phyloP scores from a whole-genome alignment of 2,329 filamentous ascomycete species.

The Talaromyces sp. region DNA sequence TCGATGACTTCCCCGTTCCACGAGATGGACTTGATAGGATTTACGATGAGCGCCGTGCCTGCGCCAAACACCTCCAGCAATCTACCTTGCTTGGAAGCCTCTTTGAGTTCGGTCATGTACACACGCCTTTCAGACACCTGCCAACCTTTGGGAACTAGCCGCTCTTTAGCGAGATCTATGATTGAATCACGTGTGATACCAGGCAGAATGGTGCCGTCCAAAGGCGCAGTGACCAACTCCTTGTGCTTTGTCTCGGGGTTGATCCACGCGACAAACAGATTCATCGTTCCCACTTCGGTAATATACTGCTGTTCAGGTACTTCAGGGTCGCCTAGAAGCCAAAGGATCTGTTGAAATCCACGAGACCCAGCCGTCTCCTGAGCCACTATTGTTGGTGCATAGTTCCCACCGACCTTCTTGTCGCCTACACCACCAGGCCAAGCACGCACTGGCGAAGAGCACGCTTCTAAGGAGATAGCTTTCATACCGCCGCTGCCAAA shows the following conservation, averaged over 20 bases:
- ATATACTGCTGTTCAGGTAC: conserved; percentile 69
- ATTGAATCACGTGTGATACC: conserved; percentile 92
- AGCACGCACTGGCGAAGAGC: conserved; percentile 91
- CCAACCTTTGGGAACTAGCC: conserved; percentile 82
- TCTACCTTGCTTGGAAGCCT: conserved; percentile 80
- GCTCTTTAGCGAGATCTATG: conserved; percentile 78
- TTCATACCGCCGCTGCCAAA: conserved; percentile 88
- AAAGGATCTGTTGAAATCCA: conserved; percentile 96
- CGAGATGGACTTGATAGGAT: conserved; percentile 81
- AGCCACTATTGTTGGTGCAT: conserved; percentile 92
- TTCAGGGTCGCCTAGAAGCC: conserved; percentile 75
- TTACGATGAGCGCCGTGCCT: conserved; percentile 91
- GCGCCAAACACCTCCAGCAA: conserved; percentile 90
- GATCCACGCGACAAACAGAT: conserved; percentile 83
- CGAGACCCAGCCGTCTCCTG: conserved; percentile 85
- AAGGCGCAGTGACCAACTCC: conserved; percentile 85
- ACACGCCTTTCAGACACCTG: conserved; percentile 82
- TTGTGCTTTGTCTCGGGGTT: conserved; percentile 84
- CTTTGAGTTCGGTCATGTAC: conserved; percentile 79
- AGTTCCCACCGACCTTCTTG: conserved; percentile 98
- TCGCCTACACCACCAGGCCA: conserved; percentile 98
- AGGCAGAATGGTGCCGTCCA: conserved; percentile 94
- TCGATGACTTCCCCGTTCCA: conserved; percentile 79
- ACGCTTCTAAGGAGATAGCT: conserved; percentile 89
- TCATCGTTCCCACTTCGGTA: conserved; percentile 98